Evolutionary conservation across 345 rosid genomes (phyloP).

Genomic region (Punica granatum): DNA sequence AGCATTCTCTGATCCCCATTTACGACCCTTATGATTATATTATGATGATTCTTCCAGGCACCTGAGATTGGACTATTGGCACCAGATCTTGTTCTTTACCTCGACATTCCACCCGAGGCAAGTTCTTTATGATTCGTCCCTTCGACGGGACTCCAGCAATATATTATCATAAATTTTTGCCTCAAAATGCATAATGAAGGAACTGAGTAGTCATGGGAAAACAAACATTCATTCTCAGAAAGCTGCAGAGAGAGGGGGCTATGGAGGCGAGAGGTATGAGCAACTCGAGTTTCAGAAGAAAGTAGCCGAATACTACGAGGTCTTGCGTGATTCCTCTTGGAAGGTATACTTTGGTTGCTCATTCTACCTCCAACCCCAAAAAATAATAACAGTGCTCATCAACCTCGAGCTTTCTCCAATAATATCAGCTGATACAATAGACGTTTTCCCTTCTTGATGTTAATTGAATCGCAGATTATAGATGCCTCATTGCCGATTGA

Average conservation of each 20-base stretch:
- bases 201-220: too few relatives aligned
- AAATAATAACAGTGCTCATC: too few relatives aligned
- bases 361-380: background rate
- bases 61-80: background rate
- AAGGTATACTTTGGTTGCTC: slow-evolving; percentile 40
- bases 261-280: slow-evolving; percentile 90
- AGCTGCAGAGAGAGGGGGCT: slow-evolving; percentile 98
- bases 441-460: background rate
- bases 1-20: background rate
- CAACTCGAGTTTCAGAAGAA: slow-evolving; percentile 73
- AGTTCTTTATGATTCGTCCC: too few relatives aligned
- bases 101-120: background rate
- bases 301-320: slow-evolving; percentile 51
- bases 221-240: slow-evolving; percentile 24
- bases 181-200: too few relatives aligned
- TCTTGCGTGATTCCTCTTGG: slow-evolving; percentile 73
- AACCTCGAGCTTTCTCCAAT: too few relatives aligned
- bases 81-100: background rate
- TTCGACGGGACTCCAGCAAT: too few relatives aligned
- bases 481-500: slow-evolving; percentile 52
- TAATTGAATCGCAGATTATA: slow-evolving; percentile 36
- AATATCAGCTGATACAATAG: too few relatives aligned
- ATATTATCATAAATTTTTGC: too few relatives aligned
- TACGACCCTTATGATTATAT: background rate
- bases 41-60: background rate